These are phyloP conservation scores for Nakaseomyces sp. DNA, from an alignment of 1,139 yeast genomes.

Conservation along the genomic window DNA sequence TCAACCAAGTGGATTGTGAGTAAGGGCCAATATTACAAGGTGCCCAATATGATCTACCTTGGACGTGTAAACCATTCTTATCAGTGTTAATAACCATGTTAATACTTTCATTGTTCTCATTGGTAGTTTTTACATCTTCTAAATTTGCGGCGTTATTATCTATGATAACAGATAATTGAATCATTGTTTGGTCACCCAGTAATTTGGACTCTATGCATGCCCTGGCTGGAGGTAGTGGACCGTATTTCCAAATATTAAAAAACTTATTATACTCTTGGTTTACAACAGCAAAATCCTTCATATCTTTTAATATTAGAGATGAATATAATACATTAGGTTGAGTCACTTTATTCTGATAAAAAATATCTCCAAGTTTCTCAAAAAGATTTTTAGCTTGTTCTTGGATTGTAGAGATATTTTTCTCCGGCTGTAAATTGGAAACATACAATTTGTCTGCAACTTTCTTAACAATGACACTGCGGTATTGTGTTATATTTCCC, in stretches of 20 bases:
- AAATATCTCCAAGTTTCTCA: conserved; percentile 32
- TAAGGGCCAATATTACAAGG: conserved; percentile 98
- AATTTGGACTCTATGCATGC: conserved; percentile 64
- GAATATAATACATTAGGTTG: conserved; percentile 40
- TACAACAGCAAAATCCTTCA: conserved; percentile 52
- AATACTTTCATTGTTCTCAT: conserved; percentile 14
- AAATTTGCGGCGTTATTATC: conserved; percentile 18
- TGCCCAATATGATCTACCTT: conserved; percentile 93
- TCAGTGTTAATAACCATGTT: conserved; percentile 12
- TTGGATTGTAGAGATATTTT: conserved; percentile 28
- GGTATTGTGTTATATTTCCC: too few relatives aligned
- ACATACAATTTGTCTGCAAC: conserved; percentile 37
- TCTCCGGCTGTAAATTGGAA: conserved; percentile 41
- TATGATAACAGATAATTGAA: conserved; percentile 55
- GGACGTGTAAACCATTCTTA: conserved; percentile 73
- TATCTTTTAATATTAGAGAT: conserved; percentile 52
- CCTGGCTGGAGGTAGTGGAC: conserved; percentile 77
- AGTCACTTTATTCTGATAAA: conserved; percentile 29
- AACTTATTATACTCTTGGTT: conserved; percentile 49
- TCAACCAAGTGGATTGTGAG: conserved; percentile 65
- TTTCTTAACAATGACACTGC: too few relatives aligned
- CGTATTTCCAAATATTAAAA: conserved; percentile 35
- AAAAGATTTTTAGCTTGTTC: conserved; percentile 46
- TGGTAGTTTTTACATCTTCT: neutral
- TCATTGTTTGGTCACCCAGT: conserved; percentile 29